These are phyloP conservation scores for Cytospora chrysosperma DNA, from an alignment of 2,329 filamentous ascomycete genomes.

Conservation along the genomic window DNA sequence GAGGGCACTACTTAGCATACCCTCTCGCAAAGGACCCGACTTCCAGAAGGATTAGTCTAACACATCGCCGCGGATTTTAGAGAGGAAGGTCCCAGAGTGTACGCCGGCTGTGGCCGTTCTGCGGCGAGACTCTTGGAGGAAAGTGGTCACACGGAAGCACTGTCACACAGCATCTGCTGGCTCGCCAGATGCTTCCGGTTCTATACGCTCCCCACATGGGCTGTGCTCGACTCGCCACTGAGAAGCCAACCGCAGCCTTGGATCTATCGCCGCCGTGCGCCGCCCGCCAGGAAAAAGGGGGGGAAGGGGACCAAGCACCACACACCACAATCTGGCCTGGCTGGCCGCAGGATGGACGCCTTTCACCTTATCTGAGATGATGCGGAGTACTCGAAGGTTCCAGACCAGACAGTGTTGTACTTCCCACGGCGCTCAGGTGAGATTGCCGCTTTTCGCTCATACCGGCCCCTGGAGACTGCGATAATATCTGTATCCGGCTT, in stretches of 20 bases:
- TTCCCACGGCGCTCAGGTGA: constrained; percentile 14
- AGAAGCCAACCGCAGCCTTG: constrained; percentile 18
- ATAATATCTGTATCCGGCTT: background rate
- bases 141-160: constrained; percentile 3
- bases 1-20: background rate
- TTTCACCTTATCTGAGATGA: constrained; percentile 26
- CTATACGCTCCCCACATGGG: constrained; percentile 8
- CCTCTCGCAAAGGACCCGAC: background rate
- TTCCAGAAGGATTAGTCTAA: background rate
- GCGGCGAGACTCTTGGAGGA: background rate
- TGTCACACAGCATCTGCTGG: constrained; percentile 17
- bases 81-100: background rate
- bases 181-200: constrained; percentile 18
- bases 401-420: background rate
- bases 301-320: constrained; percentile 11
- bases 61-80: background rate
- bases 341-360: constrained; percentile 14
- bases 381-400: constrained; percentile 6
- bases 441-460: constrained; percentile 12
- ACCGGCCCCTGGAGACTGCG: background rate
- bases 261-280: constrained; percentile 3
- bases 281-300: constrained; percentile 1
- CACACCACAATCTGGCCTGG: constrained; percentile 13
- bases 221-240: constrained; percentile 23
- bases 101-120: background rate